A percentile compares a stretch with the other conserved stretches of the same genome.
phyloP scores from a whole-genome alignment of 2,329 filamentous ascomycete genomes.

The Cyphellophora attinorum region DNA sequence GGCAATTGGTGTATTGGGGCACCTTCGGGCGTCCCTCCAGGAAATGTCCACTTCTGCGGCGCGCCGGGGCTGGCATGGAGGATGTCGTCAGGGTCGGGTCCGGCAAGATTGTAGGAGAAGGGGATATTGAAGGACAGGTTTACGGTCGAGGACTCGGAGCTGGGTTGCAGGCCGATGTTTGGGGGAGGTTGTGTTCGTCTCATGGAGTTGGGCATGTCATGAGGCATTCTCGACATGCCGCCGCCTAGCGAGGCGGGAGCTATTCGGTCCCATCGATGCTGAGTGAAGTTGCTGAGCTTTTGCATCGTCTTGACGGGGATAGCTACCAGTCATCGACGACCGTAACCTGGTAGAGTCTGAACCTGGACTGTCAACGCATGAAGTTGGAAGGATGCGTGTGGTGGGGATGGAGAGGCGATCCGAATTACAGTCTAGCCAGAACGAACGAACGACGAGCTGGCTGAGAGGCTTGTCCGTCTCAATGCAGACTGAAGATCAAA shows the following conservation, averaged over 20 bases:
- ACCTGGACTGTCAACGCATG: no score
- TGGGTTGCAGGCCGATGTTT: slow-evolving; percentile 54
- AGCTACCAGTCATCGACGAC: neutral
- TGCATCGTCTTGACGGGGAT: slow-evolving; percentile 49
- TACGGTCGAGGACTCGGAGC: slow-evolving; percentile 65
- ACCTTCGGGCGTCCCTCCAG: slow-evolving; percentile 74
- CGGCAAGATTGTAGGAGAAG: slow-evolving; percentile 83
- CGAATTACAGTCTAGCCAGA: no score
- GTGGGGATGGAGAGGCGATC: no score
- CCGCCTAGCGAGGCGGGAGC: slow-evolving; percentile 47
- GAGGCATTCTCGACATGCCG: slow-evolving; percentile 50
- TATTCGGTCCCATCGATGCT: slow-evolving; percentile 58
- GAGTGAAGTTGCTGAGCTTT: slow-evolving; percentile 59
- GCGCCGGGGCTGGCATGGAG: slow-evolving; percentile 84
- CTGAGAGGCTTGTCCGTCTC: no score
- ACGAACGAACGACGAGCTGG: no score
- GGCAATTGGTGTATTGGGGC: slow-evolving; percentile 81
- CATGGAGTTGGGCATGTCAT: slow-evolving; percentile 44
- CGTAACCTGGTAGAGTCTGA: neutral
- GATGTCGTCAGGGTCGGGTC: slow-evolving; percentile 89
- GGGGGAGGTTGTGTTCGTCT: slow-evolving; percentile 44
- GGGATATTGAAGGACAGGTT: slow-evolving; percentile 97
- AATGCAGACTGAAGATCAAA: no score
- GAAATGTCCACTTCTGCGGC: slow-evolving; percentile 85
- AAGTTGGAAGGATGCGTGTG: no score